These are phyloP conservation scores for Candida railenensis DNA, from an alignment of 805 yeast genomes.

Conservation along the genomic window DNA sequence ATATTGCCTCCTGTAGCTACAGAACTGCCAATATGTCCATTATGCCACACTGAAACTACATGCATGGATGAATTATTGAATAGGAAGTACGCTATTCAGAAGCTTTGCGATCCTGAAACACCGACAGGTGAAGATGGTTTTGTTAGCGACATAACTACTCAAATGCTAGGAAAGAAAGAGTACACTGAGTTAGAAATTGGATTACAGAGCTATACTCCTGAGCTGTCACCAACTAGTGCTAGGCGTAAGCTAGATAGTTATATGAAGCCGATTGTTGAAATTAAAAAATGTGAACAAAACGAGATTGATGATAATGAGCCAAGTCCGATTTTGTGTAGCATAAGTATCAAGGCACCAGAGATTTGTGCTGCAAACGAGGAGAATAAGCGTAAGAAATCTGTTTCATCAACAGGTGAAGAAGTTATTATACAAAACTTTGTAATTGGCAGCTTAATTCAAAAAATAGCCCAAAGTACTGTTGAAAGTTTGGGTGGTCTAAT, in stretches of 20 bases:
- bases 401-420: background rate
- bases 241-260: background rate
- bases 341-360: background rate
- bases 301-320: background rate
- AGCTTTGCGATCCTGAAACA: background rate
- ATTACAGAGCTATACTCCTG: background rate
- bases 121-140: background rate
- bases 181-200: slow-evolving; percentile 4
- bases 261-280: background rate
- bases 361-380: background rate
- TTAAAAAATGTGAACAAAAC: background rate
- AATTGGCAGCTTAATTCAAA: background rate
- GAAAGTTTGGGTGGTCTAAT: background rate
- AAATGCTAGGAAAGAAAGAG: background rate
- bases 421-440: background rate
- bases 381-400: background rate
- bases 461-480: background rate
- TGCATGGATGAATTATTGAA: background rate
- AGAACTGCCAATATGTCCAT: background rate
- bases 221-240: background rate
- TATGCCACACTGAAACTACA: background rate
- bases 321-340: background rate
- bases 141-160: background rate
- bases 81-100: background rate
- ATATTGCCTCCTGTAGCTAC: background rate